phyloP scores from a whole-genome alignment of 2,329 filamentous ascomycete genomes.

The Epichloe sylvatica region DNA sequence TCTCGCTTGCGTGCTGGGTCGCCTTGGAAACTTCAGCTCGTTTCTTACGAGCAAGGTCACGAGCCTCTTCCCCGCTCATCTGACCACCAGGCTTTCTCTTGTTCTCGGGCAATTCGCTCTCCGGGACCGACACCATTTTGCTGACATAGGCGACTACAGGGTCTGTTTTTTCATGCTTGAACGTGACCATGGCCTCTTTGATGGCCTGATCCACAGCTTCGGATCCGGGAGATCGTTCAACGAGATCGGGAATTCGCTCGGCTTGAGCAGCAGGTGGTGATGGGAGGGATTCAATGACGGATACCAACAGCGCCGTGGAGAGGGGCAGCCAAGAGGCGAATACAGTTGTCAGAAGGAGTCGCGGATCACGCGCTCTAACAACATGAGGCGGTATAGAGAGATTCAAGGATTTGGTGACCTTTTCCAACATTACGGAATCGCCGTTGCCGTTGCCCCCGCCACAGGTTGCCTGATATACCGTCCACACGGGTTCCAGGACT shows the following conservation, averaged over 20 bases:
- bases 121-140: slow-evolving; percentile 93
- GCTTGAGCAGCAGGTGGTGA: slow-evolving; percentile 71
- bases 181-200: slow-evolving; percentile 68
- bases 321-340: slow-evolving; percentile 86
- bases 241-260: slow-evolving; percentile 61
- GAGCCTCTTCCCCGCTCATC: slow-evolving; percentile 77
- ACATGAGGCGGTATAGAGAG: slow-evolving; percentile 77
- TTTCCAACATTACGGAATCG: slow-evolving; percentile 70
- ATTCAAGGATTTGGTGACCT: slow-evolving; percentile 83
- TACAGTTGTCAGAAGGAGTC: slow-evolving; percentile 69
- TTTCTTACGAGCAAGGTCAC: slow-evolving; percentile 77
- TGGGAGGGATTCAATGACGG: slow-evolving; percentile 83
- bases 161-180: slow-evolving; percentile 54
- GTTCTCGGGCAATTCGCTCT: slow-evolving; percentile 82
- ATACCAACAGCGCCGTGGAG: slow-evolving; percentile 83
- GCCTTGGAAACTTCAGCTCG: slow-evolving; percentile 75
- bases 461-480: slow-evolving; percentile 80
- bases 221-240: slow-evolving; percentile 67
- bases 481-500: slow-evolving; percentile 91
- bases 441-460: slow-evolving; percentile 72
- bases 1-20: slow-evolving; percentile 33
- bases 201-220: slow-evolving; percentile 54
- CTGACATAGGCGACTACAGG: slow-evolving; percentile 91
- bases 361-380: slow-evolving; percentile 68
- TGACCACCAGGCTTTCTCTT: slow-evolving; percentile 52